These are phyloP conservation scores for Starmerella bombicola DNA, from an alignment of 805 yeast species.

Conservation along the genomic window DNA sequence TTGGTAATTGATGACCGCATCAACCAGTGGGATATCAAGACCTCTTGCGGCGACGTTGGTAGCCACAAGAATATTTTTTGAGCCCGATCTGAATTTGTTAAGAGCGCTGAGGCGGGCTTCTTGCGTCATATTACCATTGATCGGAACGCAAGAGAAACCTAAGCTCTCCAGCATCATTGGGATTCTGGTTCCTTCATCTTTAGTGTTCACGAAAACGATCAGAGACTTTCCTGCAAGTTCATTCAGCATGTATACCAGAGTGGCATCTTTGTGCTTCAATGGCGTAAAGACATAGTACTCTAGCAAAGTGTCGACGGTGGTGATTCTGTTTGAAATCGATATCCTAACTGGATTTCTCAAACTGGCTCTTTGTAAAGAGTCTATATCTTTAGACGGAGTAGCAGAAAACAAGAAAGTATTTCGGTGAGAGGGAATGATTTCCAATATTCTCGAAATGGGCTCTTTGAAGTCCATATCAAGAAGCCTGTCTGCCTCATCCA, in stretches of 20 bases:
- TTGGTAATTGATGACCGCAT: constrained; percentile 77
- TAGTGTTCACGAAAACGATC: constrained; percentile 84
- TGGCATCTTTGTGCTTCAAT: constrained; percentile 84
- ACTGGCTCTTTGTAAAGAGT: constrained; percentile 87
- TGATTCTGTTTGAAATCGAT: constrained; percentile 75
- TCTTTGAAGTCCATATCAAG: constrained; percentile 96
- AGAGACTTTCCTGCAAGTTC: constrained; percentile 76
- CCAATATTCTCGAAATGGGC: constrained; percentile 73
- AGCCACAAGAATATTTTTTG: constrained; percentile 55
- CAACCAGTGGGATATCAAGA: constrained; percentile 88
- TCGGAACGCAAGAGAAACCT: constrained; percentile 81
- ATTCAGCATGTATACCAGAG: constrained; percentile 65
- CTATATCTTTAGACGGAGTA: constrained; percentile 93
- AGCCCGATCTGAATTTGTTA: constrained; percentile 41
- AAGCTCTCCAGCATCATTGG: constrained; percentile 66
- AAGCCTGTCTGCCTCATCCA: constrained; percentile 95
- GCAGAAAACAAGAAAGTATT: constrained; percentile 85
- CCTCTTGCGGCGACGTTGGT: constrained; percentile 98
- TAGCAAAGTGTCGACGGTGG: constrained; percentile 86
- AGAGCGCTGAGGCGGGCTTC: constrained; percentile 69
- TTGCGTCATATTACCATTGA: constrained; percentile 93
- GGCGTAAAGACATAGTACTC: constrained; percentile 86
- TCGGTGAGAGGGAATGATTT: constrained; percentile 65
- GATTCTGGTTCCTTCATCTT: constrained; percentile 88
- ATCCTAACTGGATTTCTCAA: constrained; percentile 78